Conservation (phyloP, 179 eudicot species). For the Nepenthes alata region DNA sequence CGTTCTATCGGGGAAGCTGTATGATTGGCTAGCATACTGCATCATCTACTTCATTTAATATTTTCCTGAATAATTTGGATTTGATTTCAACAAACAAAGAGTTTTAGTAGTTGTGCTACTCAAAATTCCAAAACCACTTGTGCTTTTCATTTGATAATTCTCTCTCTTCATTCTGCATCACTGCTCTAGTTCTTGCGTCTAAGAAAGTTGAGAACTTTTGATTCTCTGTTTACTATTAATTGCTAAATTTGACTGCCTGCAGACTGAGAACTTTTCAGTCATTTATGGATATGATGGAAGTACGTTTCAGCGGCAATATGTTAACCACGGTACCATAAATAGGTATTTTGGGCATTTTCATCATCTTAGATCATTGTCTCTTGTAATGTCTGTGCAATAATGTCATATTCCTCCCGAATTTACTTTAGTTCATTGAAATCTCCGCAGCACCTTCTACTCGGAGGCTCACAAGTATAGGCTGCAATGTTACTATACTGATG, state of each 20-base stretch:
- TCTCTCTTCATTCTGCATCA: too few relatives aligned
- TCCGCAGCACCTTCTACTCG: conserved; percentile 56
- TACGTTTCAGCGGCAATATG: conserved; percentile 46
- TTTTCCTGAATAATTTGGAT: too few relatives aligned
- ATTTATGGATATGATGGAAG: conserved; percentile 51
- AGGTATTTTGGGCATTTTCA: conserved; percentile 22
- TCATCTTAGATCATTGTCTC: background rate
- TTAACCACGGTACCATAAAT: conserved; percentile 27
- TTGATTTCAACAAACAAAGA: too few relatives aligned
- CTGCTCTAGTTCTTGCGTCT: too few relatives aligned
- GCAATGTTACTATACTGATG: conserved; percentile 56
- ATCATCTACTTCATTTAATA: too few relatives aligned
- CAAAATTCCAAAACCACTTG: too few relatives aligned
- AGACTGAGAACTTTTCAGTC: conserved; percentile 55
- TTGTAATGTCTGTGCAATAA: background rate
- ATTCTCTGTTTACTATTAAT: background rate
- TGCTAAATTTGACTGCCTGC: conserved; percentile 10
- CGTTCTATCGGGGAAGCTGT: too few relatives aligned
- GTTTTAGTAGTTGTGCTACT: too few relatives aligned
- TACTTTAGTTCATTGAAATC: background rate
- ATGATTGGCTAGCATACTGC: too few relatives aligned
- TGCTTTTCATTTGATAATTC: too few relatives aligned
- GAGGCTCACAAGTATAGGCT: conserved; percentile 69
- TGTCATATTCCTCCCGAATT: background rate
- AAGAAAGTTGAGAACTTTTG: too few relatives aligned